Percentiles rank a stretch among this genome's conserved stretches.
Evolutionary conservation across 805 yeast genomes (phyloP).

Genomic region (Kockiozyma suomiensis): DNA sequence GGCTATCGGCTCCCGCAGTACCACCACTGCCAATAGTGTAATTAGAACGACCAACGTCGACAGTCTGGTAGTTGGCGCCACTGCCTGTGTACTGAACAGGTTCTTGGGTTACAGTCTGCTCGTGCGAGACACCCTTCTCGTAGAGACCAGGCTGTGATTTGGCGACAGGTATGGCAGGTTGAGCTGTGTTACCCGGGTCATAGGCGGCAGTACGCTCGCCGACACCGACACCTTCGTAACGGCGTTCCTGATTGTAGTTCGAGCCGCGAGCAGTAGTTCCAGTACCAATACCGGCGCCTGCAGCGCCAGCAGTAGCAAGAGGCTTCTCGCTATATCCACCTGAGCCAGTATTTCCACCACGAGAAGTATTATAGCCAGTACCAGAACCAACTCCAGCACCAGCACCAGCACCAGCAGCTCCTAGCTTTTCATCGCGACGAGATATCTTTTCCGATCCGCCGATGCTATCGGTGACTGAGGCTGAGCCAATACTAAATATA

Average conservation of each 20-base stretch:
- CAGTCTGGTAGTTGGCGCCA: background rate
- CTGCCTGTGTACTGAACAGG: background rate
- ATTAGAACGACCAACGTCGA: background rate
- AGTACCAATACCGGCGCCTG: background rate
- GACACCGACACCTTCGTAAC: conserved; percentile 2
- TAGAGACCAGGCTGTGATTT: background rate
- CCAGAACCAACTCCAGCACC: conserved; percentile 13
- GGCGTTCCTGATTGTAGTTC: background rate
- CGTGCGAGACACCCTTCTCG: background rate
- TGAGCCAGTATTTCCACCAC: conserved; percentile 11
- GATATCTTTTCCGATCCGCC: conserved; percentile 5
- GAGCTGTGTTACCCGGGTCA: background rate
- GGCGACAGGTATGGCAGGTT: background rate
- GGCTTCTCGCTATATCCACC: conserved; percentile 1
- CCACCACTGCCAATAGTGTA: background rate
- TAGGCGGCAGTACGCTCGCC: conserved; percentile 7
- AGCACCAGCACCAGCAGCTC: background rate
- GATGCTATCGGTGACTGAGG: background rate
- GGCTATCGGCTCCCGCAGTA: background rate
- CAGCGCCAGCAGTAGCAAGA: background rate
- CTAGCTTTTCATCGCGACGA: conserved; percentile 4
- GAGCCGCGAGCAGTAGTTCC: background rate
- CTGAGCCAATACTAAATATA: conserved; percentile 26
- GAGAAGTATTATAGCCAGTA: conserved; percentile 6
- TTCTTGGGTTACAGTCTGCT: background rate